Evolutionary conservation across 495 filamentous ascomycete genomes (phyloP), one percentile per base, ranked within the genome.

Genomic region (Aspergillus ellipticus): DNA sequence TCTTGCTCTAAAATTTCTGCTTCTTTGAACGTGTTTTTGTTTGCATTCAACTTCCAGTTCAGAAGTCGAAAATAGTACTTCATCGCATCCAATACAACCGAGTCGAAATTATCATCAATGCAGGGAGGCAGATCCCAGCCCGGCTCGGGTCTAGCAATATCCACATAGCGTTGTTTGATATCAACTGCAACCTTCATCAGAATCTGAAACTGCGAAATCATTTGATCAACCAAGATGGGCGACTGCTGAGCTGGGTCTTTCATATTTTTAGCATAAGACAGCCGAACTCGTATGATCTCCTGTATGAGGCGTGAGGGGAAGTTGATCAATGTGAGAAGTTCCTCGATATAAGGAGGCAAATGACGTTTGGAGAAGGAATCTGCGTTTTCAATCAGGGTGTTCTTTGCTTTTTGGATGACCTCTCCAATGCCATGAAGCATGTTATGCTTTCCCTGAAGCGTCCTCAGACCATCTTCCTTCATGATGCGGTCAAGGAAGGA

Each of bases 11-110:
- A 74, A 57, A 98, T 89, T 71, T 98, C 94, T 11, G 94, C 94
- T 64, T 97, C 94, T 66, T 97, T 97, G 80, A 97, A 97, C 0
- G 94, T 96, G 71, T 97, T 98, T 67, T 96, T 97, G 74, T 97
- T 97, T 42, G 91, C 89, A 65, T 90, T 91, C 43, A 98, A 76
- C 66, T 97, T 97, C 89, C 92, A 96, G 62, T 96, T 96, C 49
- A 98, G 77, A 74, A 98, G 88, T 61, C 90, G 89, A 77, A 98
- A 97, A 67, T 97, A 98, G 67, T 96, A 97, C 66, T 92, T 95
- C 59, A 98, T 79, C 1, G 93, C 93, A 66, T 97, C 92, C 49
- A 98, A 70, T 6, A 97, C 90, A n/a, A 94, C 89, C n/a, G 84
- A 79, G 64, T 98, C 94, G 63, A 97, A 97, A 49, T 89, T 88